These are phyloP conservation scores for Diaporthe nobilis DNA, from an alignment of 2,329 filamentous ascomycete species.

Conservation along the genomic window DNA sequence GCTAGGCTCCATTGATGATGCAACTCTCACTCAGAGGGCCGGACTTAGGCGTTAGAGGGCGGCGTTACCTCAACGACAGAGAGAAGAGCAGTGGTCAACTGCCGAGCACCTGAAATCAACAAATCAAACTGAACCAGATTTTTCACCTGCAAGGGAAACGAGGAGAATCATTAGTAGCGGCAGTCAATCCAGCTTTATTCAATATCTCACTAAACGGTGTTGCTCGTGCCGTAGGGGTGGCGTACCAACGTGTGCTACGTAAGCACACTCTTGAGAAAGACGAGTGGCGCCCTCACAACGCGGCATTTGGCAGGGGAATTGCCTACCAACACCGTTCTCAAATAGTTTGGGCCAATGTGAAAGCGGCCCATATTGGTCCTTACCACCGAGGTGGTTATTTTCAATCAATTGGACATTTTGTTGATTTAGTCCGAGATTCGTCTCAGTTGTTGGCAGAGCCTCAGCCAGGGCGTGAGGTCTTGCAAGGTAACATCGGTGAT, in stretches of 20 bases:
- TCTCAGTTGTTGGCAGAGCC: no score
- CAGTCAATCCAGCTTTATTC: neutral
- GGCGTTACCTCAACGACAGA: neutral
- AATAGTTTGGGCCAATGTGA: neutral
- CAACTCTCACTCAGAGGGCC: neutral
- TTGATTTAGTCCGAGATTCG: no score
- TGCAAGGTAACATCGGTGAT: no score
- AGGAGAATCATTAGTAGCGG: no score
- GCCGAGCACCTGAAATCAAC: constrained; percentile 1
- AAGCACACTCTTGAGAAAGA: neutral
- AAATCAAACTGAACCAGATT: neutral
- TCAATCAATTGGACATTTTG: no score
- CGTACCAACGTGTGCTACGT: neutral
- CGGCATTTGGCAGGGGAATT: neutral
- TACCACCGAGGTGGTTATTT: no score
- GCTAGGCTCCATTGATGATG: neutral
- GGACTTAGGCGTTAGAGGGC: constrained; percentile 11
- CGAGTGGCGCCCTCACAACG: neutral
- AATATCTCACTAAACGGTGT: neutral
- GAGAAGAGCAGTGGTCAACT: neutral
- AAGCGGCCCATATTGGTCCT: no score
- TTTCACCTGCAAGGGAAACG: neutral
- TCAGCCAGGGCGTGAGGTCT: no score
- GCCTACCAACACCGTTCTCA: neutral
- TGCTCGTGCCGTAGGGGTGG: neutral